Percentiles rank a stretch among this genome's conserved stretches.
Conservation (phyloP, 2,329 filamentous ascomycete genomes). For the Teratosphaeria destructans region DNA sequence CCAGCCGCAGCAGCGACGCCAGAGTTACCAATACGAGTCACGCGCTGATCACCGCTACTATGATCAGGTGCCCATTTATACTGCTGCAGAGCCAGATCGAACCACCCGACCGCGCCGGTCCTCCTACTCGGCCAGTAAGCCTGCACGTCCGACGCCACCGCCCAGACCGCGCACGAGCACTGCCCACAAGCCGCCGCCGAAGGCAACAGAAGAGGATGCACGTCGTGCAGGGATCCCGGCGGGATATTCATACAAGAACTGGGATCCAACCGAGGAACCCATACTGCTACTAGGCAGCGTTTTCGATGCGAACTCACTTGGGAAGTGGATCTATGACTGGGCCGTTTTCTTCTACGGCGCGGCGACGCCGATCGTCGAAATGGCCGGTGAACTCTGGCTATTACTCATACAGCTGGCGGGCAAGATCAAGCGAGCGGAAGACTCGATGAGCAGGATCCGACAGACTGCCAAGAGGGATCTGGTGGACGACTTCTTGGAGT, state of each 20-base stretch:
- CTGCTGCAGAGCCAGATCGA: slow-evolving; percentile 27
- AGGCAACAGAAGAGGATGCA: slow-evolving; percentile 57
- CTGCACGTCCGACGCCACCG: slow-evolving; percentile 39
- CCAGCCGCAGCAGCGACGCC: slow-evolving; percentile 31
- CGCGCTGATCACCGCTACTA: slow-evolving; percentile 43
- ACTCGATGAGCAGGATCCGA: slow-evolving; percentile 62
- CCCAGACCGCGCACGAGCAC: slow-evolving; percentile 33
- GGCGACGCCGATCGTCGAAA: slow-evolving; percentile 72
- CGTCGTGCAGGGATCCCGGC: slow-evolving; percentile 60
- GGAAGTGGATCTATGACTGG: slow-evolving; percentile 99
- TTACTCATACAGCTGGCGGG: slow-evolving; percentile 86
- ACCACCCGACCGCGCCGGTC: slow-evolving; percentile 24
- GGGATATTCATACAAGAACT: slow-evolving; percentile 94
- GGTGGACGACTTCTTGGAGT: slow-evolving; percentile 81
- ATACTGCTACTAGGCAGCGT: slow-evolving; percentile 92
- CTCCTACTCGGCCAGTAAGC: slow-evolving; percentile 41
- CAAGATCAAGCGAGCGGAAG: slow-evolving; percentile 85
- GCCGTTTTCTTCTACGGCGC: slow-evolving; percentile 83
- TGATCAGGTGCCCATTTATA: slow-evolving; percentile 40
- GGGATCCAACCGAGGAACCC: slow-evolving; percentile 88
- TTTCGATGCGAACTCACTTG: slow-evolving; percentile 92
- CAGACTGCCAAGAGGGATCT: slow-evolving; percentile 64
- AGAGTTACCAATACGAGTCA: slow-evolving; percentile 37
- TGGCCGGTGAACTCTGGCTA: slow-evolving; percentile 91
- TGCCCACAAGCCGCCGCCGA: slow-evolving; percentile 29